Conservation (phyloP, 2,329 filamentous ascomycete genomes). For the Colletotrichum orchidophilum region DNA sequence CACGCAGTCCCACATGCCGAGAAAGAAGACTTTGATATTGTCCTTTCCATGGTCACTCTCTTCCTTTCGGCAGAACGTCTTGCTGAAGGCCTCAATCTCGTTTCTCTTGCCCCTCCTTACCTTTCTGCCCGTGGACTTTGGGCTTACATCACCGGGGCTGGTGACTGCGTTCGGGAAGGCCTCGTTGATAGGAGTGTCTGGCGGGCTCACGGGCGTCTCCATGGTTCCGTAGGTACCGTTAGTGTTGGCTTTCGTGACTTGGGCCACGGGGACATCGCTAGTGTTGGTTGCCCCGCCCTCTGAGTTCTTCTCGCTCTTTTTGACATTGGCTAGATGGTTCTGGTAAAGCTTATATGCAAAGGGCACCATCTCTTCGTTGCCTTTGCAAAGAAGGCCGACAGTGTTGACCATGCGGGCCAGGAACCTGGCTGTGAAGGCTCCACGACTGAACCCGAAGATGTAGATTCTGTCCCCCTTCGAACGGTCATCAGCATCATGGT, state of each 20-base stretch:
- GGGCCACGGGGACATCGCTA: neutral
- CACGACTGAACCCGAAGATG: slow-evolving; percentile 63
- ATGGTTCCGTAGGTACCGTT: neutral
- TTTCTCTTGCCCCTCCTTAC: neutral
- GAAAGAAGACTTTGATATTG: slow-evolving; percentile 60
- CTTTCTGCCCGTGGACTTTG: neutral
- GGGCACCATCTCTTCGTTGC: slow-evolving; percentile 65
- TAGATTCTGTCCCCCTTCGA: slow-evolving; percentile 58
- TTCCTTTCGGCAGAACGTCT: slow-evolving; percentile 56
- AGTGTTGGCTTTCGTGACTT: neutral
- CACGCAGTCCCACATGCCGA: slow-evolving; percentile 64
- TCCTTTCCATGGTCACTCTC: slow-evolving; percentile 11
- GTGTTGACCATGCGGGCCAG: slow-evolving; percentile 60
- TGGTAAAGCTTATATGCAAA: slow-evolving; percentile 52
- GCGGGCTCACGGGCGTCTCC: neutral
- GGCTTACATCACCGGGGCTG: slow-evolving; percentile 14
- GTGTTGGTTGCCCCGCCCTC: neutral
- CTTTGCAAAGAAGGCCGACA: slow-evolving; percentile 58
- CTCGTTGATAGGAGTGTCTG: neutral
- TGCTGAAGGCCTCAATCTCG: slow-evolving; percentile 55
- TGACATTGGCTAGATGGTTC: slow-evolving; percentile 46
- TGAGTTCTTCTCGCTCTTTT: slow-evolving; percentile 31
- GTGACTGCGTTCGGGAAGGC: neutral
- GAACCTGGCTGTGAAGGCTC: slow-evolving; percentile 62
- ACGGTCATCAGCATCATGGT: neutral